These are phyloP conservation scores for Penicillium sp. DNA, from an alignment of 2,329 filamentous ascomycete species.

Conservation along the genomic window DNA sequence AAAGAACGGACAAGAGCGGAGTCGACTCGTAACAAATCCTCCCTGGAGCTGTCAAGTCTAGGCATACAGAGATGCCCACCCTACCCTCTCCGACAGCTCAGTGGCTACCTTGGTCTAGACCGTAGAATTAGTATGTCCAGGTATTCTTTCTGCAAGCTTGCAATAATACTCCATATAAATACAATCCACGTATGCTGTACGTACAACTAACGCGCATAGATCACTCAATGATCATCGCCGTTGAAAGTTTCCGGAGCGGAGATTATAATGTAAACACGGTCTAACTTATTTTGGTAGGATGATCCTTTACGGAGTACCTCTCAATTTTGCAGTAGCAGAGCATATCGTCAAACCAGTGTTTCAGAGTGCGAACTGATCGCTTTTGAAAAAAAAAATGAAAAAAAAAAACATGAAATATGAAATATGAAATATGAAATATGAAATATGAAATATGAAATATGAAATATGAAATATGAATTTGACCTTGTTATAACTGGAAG, in stretches of 20 bases:
- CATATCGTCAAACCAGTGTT: constrained; percentile 1
- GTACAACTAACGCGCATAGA: background rate
- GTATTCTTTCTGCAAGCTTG: background rate
- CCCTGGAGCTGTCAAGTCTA: background rate
- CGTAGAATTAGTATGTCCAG: background rate
- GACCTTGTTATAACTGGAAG: too few relatives aligned
- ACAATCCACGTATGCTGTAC: background rate
- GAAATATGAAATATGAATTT: too few relatives aligned
- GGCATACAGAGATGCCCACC: background rate
- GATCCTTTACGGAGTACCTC: background rate
- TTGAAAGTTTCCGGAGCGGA: constrained; percentile 13
- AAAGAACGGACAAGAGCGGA: background rate
- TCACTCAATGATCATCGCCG: constrained; percentile 15
- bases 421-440: too few relatives aligned
- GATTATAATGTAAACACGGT: background rate
- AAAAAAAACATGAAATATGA: too few relatives aligned
- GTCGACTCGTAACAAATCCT: background rate
- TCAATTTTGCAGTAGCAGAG: background rate
- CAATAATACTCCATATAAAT: background rate
- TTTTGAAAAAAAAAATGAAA: background rate
- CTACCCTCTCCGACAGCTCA: background rate
- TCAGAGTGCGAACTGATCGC: background rate
- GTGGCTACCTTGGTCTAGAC: background rate
- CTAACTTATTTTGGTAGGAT: background rate
- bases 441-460: too few relatives aligned